These are phyloP conservation scores for Fonsecaea erecta DNA, from an alignment of 2,329 filamentous ascomycete genomes.

Conservation along the genomic window DNA sequence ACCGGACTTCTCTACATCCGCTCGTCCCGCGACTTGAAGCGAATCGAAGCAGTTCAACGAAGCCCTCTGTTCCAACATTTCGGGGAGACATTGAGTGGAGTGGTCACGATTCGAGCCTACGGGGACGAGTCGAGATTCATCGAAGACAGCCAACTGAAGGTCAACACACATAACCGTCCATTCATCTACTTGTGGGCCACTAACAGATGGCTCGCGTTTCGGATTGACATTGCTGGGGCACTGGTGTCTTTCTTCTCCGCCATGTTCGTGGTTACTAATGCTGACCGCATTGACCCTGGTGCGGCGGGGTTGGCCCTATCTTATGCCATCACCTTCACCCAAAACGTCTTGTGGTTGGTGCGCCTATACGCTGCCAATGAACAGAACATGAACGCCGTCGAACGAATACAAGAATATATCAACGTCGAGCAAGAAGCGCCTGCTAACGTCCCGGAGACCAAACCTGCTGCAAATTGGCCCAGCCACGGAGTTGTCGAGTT, in stretches of 20 bases:
- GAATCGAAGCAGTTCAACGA: conserved; percentile 89
- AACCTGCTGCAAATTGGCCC: conserved; percentile 82
- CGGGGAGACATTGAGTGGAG: conserved; percentile 89
- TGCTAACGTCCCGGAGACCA: conserved; percentile 74
- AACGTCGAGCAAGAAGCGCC: conserved; percentile 93
- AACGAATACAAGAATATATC: conserved; percentile 95
- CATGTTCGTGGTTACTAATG: conserved; percentile 82
- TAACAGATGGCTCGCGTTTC: conserved; percentile 94
- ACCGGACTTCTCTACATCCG: conserved; percentile 87
- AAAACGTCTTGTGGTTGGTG: conserved; percentile 96
- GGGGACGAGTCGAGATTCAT: conserved; percentile 93
- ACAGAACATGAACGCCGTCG: conserved; percentile 99
- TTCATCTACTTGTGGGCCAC: conserved; percentile 97
- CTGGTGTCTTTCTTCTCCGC: conserved; percentile 92
- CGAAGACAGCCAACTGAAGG: conserved; percentile 81
- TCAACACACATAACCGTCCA: conserved; percentile 89
- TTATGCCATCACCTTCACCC: conserved; percentile 95
- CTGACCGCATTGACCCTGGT: conserved; percentile 84
- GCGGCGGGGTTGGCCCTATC: conserved; percentile 91
- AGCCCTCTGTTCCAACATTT: conserved; percentile 98
- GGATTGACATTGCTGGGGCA: conserved; percentile 88
- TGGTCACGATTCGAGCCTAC: conserved; percentile 96
- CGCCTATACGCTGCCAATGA: conserved; percentile 93
- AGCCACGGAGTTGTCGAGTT: conserved; percentile 85
- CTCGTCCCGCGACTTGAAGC: conserved; percentile 92